Conservation (phyloP, 129 eudicot genomes). For the Artemisia annua region DNA sequence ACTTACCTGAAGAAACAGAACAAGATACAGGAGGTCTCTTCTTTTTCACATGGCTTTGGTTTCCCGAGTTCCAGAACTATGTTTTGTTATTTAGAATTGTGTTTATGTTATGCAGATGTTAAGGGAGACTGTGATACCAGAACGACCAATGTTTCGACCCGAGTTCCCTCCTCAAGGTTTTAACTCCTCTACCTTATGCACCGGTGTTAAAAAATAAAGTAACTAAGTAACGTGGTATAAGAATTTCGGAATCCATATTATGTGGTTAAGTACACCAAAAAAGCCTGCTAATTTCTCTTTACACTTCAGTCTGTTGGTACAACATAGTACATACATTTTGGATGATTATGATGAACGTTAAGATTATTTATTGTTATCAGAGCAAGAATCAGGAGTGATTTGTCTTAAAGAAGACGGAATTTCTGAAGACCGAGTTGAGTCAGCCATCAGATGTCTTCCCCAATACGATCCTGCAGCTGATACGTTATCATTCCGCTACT, state of each 20-base stretch:
- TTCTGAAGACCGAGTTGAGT: conserved; percentile 65
- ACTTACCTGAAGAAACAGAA: conserved; percentile 61
- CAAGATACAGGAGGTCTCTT: conserved; percentile 54
- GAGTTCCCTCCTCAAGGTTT: conserved; percentile 92
- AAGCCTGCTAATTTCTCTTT: not conserved
- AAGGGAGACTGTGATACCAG: conserved; percentile 84
- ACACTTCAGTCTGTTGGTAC: not conserved
- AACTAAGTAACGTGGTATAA: not conserved
- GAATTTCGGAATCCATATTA: not conserved
- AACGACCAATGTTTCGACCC: conserved; percentile 79
- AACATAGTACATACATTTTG: too few relatives aligned
- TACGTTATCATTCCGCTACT: conserved; percentile 53
- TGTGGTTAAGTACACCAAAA: not conserved
- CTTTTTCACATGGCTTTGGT: too few relatives aligned
- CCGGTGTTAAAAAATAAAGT: not conserved
- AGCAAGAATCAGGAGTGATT: conserved; percentile 59
- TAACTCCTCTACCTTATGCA: not conserved
- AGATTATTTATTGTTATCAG: conserved; percentile 24
- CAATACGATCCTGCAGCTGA: conserved; percentile 54
- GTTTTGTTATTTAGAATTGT: not conserved
- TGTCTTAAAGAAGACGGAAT: conserved; percentile 54
- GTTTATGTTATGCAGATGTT: conserved; percentile 48
- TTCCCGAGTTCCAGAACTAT: too few relatives aligned
- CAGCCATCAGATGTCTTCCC: conserved; percentile 68
- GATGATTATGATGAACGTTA: too few relatives aligned